Evolutionary conservation across 2,329 filamentous ascomycete species (phyloP), one percentile per base, ranked within the genome.

Genomic region (Aspergillus sp.): DNA sequence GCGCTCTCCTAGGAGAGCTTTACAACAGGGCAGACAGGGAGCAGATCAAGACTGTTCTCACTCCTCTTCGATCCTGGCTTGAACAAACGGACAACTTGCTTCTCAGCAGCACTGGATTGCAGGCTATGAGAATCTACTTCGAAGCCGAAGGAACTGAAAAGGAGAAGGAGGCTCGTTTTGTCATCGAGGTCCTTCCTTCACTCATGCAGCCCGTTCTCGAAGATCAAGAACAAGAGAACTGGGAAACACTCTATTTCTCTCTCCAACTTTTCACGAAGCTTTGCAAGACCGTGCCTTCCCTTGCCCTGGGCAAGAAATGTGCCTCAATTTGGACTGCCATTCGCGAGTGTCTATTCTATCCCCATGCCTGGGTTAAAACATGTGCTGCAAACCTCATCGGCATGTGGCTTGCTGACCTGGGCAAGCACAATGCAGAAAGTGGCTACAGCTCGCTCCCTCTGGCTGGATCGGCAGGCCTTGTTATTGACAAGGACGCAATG

Each of bases 71-170:
- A 46, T 76, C 78, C 2, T 96, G 90, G 89, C 62, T 93, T 12
- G 81, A 81, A 44, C 84, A 90, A 56, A 79, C 82, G 6, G 82
- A 85, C 7, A 90, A 94, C 51, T 59, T 78, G 11, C 74, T 84
- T 0, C 78, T 95, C 27, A 75, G 83, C 39, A 81, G 82, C 46
- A 79, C 91, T 19, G 87, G 85, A 1, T 73, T 96, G 42, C 86
- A 93, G 61, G 81, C 86, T 28, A 95, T 90, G 70, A 79, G 82
- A 1, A 81, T 93, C 40, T 95, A 91, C 64, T 86, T 95, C 45
- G 86, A 93, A 47, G 79, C 78, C 0, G 77, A 78, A 30, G 79
- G 81, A 32, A 71, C 77, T 7, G 81, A 79, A 46, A 82, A 82
- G 46, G 76, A 79, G 46, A 85, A 85, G 56, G 86, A 95, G 57